Base-by-base conservation (phyloP, 1,139 yeast species). In the Kurtzmaniella quercitrusa region DNA sequence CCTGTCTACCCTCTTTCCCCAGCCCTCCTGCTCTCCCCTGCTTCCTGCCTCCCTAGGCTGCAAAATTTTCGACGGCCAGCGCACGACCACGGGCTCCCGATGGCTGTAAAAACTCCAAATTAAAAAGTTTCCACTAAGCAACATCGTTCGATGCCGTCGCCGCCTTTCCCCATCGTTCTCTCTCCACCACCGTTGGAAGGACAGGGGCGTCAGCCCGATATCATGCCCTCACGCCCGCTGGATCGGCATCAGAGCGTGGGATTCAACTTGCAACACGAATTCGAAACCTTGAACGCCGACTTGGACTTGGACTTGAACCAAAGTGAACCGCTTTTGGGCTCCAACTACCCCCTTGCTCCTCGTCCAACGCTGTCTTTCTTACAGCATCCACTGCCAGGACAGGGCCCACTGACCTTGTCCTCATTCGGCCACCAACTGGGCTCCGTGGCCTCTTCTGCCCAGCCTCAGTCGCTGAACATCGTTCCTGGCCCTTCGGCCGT, bases 261-360 rank as follows among this genome's bases (percentile, higher is more conserved):
- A 10, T 65, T 65, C 52, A 70, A 72, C 49, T 65, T 71, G 51
- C 76, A 65, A 58, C 78, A 66, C 46, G 79, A 66, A 57, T 73
- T 68, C 54, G 76, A 66, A 51, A 70, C 77, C 14, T 61, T 73
- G 48, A 71, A 71, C 40, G 74, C 71, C 21, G 77, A 72, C 50
- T 68, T 73, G 58, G 77, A 73, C 51, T 63, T 73, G 55, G 78
- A 72, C 54, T 65, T 73, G 53, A 62, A 59, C 44, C 62, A 59
- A 44, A 19, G 27, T 19, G 38, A 36, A 19, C 38, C 34, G 16
- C 38, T 15, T 9, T 40, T 21, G 15, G 38, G 38, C 55, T 18
- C 51, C 58, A 19, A 56, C 59, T 59, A 65, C 21, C 44, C 67
- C 12, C 16, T 31, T 9, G 38, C 38, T 5, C 24, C 38, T 11